Percentiles rank a stretch among this genome's conserved stretches.
Evolutionary conservation across 2,329 filamentous ascomycete genomes (phyloP).

Genomic region (Raffaelea ambrosiae): DNA sequence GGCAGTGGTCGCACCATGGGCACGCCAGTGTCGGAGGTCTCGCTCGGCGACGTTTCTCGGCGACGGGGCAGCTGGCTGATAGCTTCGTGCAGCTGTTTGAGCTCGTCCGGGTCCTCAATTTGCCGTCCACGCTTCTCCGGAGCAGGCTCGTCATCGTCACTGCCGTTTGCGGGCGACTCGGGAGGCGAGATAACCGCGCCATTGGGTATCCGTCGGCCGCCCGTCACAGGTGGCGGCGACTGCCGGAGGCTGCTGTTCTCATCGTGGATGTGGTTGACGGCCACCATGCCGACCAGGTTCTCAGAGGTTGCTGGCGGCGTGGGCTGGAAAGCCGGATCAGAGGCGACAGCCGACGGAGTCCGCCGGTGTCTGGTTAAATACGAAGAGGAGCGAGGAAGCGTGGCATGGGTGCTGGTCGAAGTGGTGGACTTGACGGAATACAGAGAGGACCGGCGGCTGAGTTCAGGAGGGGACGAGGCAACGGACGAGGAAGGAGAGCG

Average conservation of each 20-base stretch:
- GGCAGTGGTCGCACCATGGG: slow-evolving; percentile 28
- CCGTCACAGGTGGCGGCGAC: slow-evolving; percentile 73
- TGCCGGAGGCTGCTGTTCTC: slow-evolving; percentile 54
- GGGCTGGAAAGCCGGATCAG: slow-evolving; percentile 27
- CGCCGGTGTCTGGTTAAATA: slow-evolving; percentile 58
- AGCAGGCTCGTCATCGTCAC: slow-evolving; percentile 68
- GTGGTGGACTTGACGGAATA: slow-evolving; percentile 22
- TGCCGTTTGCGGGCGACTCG: slow-evolving; percentile 71
- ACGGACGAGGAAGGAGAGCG: slow-evolving; percentile 53
- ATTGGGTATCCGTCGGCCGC: slow-evolving; percentile 63
- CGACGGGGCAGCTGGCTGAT: slow-evolving; percentile 70
- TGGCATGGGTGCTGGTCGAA: slow-evolving; percentile 32
- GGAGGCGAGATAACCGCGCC: slow-evolving; percentile 87
- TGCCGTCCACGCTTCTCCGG: slow-evolving; percentile 35
- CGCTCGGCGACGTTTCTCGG: slow-evolving; percentile 47
- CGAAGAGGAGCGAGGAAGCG: slow-evolving; percentile 55
- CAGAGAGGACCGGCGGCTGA: slow-evolving; percentile 51
- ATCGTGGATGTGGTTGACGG: slow-evolving; percentile 15
- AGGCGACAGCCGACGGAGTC: slow-evolving; percentile 37
- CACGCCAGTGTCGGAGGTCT: slow-evolving; percentile 24
- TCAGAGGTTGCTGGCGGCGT: slow-evolving; percentile 43
- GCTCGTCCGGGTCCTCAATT: slow-evolving; percentile 47
- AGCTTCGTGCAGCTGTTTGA: slow-evolving; percentile 70
- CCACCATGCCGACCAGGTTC: slow-evolving; percentile 37
- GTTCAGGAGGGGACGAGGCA: slow-evolving; percentile 47